Evolutionary conservation across 345 rosid species (phyloP), one percentile per base, ranked within the genome.

Genomic region (Hibiscus trionum): DNA sequence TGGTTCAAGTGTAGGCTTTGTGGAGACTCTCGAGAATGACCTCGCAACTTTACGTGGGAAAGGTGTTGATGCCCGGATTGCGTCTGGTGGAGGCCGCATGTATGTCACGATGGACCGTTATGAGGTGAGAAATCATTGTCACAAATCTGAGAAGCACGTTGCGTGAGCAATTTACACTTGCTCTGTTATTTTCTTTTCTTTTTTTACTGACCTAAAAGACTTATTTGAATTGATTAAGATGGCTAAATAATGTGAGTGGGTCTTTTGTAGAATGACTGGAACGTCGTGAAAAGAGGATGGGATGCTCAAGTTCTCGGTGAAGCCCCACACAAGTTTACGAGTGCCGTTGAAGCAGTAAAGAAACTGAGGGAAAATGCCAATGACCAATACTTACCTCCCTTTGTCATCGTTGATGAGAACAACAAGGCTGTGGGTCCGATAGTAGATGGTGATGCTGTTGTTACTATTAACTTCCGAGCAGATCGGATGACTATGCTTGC

Each of bases 61-160:
- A 33, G 99, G 97, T 64, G 73, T 89, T 35, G 99, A 95, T 79
- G 97, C 98, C 35, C 90, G 80, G 76, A 77, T 95, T 70, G 99
- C 97, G 60, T 95, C 99, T 66, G 99, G 99, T 80, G 99, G 99
- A 58, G 99, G 99, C 26, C 97, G 99, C 66, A 95, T 95, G 99
- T 81, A 89, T 33, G 97, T 95, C 52, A 95, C 97, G 2, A 86
- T 95, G 96, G 99, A 95, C 71, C 88, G 99, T 2, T 95, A 95
- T 57, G 99, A 95, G 97, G 99, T 91, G 35, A 15, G 59, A 44
- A 71, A 46, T 66, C 0, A 3, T 56, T 26, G 11, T 71, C 50
- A 5, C 8, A 50, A 60, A 42, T 63, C 49, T 39, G 15, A 63
- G 10, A 35, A 62, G 19, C 47, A 35, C n/a, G 47, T 33, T 61